Conservation (phyloP, 371 early-diverging fungal genomes). For the Mortierella sp. region DNA sequence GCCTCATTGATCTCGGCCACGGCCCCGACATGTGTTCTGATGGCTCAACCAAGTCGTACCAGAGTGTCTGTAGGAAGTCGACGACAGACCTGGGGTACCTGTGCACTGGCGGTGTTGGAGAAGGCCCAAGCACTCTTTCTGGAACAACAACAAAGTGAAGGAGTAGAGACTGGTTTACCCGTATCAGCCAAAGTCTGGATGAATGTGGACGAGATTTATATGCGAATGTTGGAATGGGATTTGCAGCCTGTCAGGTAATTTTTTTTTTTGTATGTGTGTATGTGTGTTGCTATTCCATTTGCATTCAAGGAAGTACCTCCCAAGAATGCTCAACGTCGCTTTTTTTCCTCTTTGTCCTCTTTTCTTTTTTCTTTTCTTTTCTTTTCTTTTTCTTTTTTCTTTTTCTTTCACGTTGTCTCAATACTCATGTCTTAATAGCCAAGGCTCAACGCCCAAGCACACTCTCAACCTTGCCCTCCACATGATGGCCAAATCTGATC, state of each 20-base stretch:
- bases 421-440: constrained; percentile 11
- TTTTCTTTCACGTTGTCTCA: too few species aligned
- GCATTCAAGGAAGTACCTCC: too few species aligned
- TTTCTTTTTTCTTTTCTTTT: not conserved
- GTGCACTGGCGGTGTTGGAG: constrained; percentile 37
- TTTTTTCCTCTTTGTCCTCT: too few species aligned
- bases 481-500: constrained; percentile 50
- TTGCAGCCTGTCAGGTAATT: constrained; percentile 46
- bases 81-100: constrained; percentile 46
- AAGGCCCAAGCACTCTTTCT: constrained; percentile 15
- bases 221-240: constrained; percentile 48
- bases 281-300: not conserved
- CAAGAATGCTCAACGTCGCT: too few species aligned
- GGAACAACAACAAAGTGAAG: constrained; percentile 2
- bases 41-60: constrained; percentile 34
- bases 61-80: constrained; percentile 47
- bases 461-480: constrained; percentile 49
- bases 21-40: constrained; percentile 42
- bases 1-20: constrained; percentile 37
- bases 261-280: not conserved
- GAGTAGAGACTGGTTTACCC: not conserved
- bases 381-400: not conserved
- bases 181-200: constrained; percentile 28
- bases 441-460: constrained; percentile 47
- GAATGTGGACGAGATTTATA: constrained; percentile 51